phyloP scores from a whole-genome alignment of 192 early-diverging fungal genomes.

The Entomortierella parvispora region DNA sequence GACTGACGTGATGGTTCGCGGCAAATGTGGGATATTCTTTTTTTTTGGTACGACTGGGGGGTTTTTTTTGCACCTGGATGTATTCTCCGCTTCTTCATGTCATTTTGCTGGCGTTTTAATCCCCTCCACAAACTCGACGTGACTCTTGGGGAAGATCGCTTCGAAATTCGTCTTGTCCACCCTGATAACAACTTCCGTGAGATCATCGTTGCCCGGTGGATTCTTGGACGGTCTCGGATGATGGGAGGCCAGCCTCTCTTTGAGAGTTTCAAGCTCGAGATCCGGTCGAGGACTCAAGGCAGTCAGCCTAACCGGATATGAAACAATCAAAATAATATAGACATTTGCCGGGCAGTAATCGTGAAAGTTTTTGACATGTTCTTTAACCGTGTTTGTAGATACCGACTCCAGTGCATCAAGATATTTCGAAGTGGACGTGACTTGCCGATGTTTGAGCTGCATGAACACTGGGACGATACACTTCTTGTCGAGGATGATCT shows the following conservation, averaged over 20 bases:
- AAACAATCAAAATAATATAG: slow-evolving; percentile 19
- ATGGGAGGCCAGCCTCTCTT: background rate
- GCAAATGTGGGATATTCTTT: too few relatives aligned
- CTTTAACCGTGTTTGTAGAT: background rate
- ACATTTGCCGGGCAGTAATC: slow-evolving; percentile 10
- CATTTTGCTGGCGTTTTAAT: too few relatives aligned
- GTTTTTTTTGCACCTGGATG: too few relatives aligned
- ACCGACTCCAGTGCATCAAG: slow-evolving; percentile 1
- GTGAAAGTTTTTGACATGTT: slow-evolving; percentile 4
- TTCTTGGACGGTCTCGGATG: background rate
- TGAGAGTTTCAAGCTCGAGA: background rate
- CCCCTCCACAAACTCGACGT: too few relatives aligned
- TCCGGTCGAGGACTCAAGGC: slow-evolving; percentile 4
- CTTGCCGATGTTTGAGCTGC: slow-evolving; percentile 12
- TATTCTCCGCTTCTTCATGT: too few relatives aligned
- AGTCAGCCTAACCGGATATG: slow-evolving; percentile 16
- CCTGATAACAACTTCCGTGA: too few relatives aligned
- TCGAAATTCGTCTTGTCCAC: too few relatives aligned
- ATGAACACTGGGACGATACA: slow-evolving; percentile 10
- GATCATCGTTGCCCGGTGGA: too few relatives aligned
- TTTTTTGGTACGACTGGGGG: too few relatives aligned
- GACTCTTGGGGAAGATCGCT: too few relatives aligned
- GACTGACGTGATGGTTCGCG: too few relatives aligned
- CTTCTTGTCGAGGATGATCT: background rate
- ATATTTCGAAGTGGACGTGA: background rate